A percentile compares a stretch with the other conserved stretches of the same genome.
Conservation (phyloP, 2,329 filamentous ascomycete genomes). For the Escovopsis weberi region DNA sequence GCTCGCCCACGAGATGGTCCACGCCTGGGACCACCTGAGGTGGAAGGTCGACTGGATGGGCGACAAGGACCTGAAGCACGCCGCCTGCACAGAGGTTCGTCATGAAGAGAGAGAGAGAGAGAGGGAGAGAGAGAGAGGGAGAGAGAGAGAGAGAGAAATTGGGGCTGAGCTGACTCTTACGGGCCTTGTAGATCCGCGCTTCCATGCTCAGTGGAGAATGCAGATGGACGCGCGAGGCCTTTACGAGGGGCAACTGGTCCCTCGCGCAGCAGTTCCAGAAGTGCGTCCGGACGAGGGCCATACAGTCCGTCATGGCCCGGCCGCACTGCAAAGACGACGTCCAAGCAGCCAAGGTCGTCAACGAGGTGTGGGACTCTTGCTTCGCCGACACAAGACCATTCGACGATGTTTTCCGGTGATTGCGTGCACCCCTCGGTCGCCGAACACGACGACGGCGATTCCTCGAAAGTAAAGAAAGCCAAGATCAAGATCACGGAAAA, state of each 20-base stretch:
- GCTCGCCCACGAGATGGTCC: slow-evolving; percentile 92
- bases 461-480: too few relatives aligned
- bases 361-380: slow-evolving; percentile 98
- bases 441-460: slow-evolving; percentile 9
- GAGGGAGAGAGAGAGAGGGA: not conserved
- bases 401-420: slow-evolving; percentile 79
- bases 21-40: slow-evolving; percentile 83
- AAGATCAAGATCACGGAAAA: too few relatives aligned
- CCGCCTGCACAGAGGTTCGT: slow-evolving; percentile 79
- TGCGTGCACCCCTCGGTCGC: too few relatives aligned
- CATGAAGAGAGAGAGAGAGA: not conserved
- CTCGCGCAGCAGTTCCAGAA: slow-evolving; percentile 87
- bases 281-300: slow-evolving; percentile 72
- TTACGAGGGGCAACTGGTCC: slow-evolving; percentile 71
- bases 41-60: slow-evolving; percentile 79
- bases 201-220: slow-evolving; percentile 90
- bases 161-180: not conserved
- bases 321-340: slow-evolving; percentile 73
- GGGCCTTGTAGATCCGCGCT: slow-evolving; percentile 57
- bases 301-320: slow-evolving; percentile 62
- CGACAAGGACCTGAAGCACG: slow-evolving; percentile 63
- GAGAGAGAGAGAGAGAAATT: not conserved
- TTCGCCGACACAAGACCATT: slow-evolving; percentile 90
- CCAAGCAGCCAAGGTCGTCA: slow-evolving; percentile 76
- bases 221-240: slow-evolving; percentile 74